Conservation (phyloP, 805 yeast species). For the Kurtzmaniella fragi region DNA sequence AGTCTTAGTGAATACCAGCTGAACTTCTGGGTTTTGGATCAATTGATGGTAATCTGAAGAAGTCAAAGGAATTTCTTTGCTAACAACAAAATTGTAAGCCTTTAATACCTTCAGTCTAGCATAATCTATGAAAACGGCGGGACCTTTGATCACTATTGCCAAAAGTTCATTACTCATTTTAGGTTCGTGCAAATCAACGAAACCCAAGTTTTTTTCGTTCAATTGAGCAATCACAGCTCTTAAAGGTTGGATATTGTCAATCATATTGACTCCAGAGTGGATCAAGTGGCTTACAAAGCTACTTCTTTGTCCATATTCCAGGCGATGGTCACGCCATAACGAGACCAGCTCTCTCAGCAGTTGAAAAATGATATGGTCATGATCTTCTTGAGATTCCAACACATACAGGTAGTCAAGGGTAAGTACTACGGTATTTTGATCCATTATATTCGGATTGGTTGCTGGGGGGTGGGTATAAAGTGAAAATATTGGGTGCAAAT, state of each 20-base stretch:
- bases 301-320: conserved; percentile 4
- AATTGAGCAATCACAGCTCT: not conserved
- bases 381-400: conserved; percentile 10
- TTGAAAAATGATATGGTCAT: not conserved
- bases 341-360: conserved; percentile 4
- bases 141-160: conserved; percentile 33
- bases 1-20: not conserved
- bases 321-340: conserved; percentile 1
- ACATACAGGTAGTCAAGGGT: conserved; percentile 25
- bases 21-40: not conserved
- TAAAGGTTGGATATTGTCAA: conserved; percentile 5
- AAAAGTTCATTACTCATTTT: conserved; percentile 27
- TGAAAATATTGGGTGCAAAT: conserved; percentile 1
- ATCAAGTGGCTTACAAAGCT: not conserved
- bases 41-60: not conserved
- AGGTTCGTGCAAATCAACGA: conserved; percentile 23
- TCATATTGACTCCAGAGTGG: conserved; percentile 1
- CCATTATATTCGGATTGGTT: too few species aligned
- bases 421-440: conserved; percentile 15
- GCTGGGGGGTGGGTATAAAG: conserved; percentile 7
- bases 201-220: conserved; percentile 8
- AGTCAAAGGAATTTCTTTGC: not conserved
- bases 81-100: conserved; percentile 22
- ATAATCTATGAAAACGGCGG: conserved; percentile 20
- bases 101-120: conserved; percentile 29